Evolutionary conservation across 1,139 yeast genomes (phyloP).

Genomic region (Candida mesenterica): DNA sequence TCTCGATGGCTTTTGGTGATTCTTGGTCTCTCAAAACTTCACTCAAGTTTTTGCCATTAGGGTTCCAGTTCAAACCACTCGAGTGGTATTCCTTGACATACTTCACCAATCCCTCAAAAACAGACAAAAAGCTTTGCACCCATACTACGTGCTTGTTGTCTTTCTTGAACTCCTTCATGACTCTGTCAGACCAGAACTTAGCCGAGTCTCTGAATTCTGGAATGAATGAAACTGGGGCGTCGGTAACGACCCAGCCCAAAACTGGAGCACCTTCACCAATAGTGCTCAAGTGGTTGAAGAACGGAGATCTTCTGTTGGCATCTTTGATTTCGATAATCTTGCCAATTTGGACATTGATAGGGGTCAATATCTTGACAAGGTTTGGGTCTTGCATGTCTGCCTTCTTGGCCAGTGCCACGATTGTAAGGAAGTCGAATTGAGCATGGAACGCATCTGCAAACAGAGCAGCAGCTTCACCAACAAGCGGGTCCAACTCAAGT

Average conservation of each 20-base stretch:
- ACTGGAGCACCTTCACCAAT: conserved; percentile 88
- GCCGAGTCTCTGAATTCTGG: conserved; percentile 89
- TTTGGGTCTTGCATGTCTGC: conserved; percentile 58
- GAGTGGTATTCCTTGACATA: conserved; percentile 78
- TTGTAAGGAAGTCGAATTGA: conserved; percentile 56
- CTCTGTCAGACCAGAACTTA: conserved; percentile 90
- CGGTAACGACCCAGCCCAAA: conserved; percentile 83
- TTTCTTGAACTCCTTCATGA: conserved; percentile 73
- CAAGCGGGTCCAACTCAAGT: conserved; percentile 57
- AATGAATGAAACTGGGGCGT: conserved; percentile 68
- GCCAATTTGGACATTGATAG: conserved; percentile 63
- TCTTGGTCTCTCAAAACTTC: conserved; percentile 26
- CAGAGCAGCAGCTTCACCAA: conserved; percentile 57
- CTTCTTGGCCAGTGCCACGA: conserved; percentile 60
- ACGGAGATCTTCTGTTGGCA: conserved; percentile 63
- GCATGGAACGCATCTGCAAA: conserved; percentile 60
- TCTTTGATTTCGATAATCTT: conserved; percentile 68
- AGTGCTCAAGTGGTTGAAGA: conserved; percentile 72
- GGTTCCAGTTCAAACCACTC: conserved; percentile 76
- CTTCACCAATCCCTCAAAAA: conserved; percentile 66
- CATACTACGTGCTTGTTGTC: conserved; percentile 71
- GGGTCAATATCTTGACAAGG: conserved; percentile 59
- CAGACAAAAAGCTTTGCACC: conserved; percentile 64
- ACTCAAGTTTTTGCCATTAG: conserved; percentile 47
- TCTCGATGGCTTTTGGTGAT: conserved; percentile 13